Base-by-base conservation (phyloP, 352 stramenopile species). In the Globisporangium perplexum region DNA sequence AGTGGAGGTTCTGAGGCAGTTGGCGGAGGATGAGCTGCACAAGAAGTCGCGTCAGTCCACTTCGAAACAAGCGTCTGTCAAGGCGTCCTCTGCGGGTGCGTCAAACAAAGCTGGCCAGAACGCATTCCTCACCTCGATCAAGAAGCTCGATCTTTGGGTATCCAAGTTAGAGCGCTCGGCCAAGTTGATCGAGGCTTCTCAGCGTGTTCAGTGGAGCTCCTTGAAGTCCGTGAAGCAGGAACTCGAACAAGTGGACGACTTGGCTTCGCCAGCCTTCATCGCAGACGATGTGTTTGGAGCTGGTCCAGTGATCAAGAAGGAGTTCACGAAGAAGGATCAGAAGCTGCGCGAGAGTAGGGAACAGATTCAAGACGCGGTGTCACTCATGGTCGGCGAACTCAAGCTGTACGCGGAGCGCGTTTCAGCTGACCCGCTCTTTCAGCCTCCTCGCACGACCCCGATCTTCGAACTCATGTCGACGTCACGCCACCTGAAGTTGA, bases 91-190 rank as follows among this genome's bases (percentile, higher is more conserved):
- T 15, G 26, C 47, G 2, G 47, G 46, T 12, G 50, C 55, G 20
- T 51, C 53, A 23, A 85, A 62, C 55, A 77, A 77, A 30, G 82
- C 66, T 22, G 67, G 76, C n/a, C 76, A 89, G 46, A 72, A 74
- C 26, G 76, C 77, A 28, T 88, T 88, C 71, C 74, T 88, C 66
- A 87, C 84, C 22, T 77, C 76, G 1, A 81, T 88, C 53, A 86
- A 80, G 71, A 89, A 89, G 51, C 69, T 91, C 17, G 83, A 91
- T 46, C 66, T 60, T 10, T 93, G 83, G 83, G 66, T 90, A 41
- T 62, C 77, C 8, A 83, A 77, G 38, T 48, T 93, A 17, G 71
- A 89, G 58, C 71, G 77, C 47, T 86, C 83, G 28, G 72, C 86
- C 7, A 91, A 90, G 58, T 70, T 92, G 22, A 65, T 93, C 6